Evolutionary conservation across 768 basidiomycete species (phyloP), one percentile per base, ranked within the genome.

Genomic region (Cystofilobasidium ferigula): DNA sequence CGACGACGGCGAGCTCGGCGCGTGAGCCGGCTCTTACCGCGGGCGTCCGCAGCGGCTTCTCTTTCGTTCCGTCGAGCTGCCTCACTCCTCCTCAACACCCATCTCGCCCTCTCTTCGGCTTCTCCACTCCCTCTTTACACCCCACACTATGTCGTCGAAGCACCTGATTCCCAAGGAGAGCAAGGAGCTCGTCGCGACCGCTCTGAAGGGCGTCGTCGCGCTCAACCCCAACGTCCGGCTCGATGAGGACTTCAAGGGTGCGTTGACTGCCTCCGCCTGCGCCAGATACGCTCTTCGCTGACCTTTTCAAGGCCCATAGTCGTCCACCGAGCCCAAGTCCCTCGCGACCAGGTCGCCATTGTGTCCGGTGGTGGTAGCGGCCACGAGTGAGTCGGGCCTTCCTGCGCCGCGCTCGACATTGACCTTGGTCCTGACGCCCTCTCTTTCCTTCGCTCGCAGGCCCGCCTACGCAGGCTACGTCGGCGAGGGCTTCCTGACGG

Each of bases 211-310:
- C 3, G 78, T 91, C 32, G 71, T 73, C 1, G 70, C 67, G 20
- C 65, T 86, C 59, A 92, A 93, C 75, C 85, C 89, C 0, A 79
- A 82, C 53, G 76, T 94, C 64, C 78, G 81, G 38, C 79, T 94
- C 54, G 89, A 94, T 75, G 76, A 78, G 2, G 76, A 79, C 24
- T 83, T 86, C 75, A 88, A 85, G 80, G 85, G 89, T 88, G 69
- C 66, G 76, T 65, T 32, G 16, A 7, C 24, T 48, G 6, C 45
- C 24, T 20, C 45, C 45, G 8, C 10, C 8, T n/a, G 13, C 45
- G 6, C 22, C 8, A n/a, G 20, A 18, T 12, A 20, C 16, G 10
- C 45, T 61, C n/a, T 3, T 67, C 16, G 1, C 36, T 34, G 13
- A 13, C 45, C 5, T 51, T 3, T 28, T 28, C 12, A 16, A 6